Conservation (phyloP, 768 basidiomycete genomes). For the Mycena polygramma region DNA sequence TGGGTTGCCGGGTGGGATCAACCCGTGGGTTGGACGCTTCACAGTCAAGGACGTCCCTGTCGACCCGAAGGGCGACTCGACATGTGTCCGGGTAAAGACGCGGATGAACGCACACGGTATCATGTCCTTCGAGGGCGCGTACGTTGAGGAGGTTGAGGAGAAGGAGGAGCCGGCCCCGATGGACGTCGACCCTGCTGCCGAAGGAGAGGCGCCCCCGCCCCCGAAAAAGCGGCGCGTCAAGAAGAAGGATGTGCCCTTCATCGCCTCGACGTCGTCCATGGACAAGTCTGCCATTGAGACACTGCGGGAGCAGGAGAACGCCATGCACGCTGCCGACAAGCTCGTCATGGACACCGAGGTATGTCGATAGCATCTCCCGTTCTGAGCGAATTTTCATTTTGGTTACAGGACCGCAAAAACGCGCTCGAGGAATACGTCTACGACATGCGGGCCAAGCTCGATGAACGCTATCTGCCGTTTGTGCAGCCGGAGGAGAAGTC, state of each 20-base stretch:
- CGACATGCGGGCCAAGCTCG: constrained; percentile 93
- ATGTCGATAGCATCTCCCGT: constrained; percentile 39
- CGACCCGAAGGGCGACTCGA: constrained; percentile 76
- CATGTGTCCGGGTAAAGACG: constrained; percentile 92
- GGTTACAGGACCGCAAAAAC: constrained; percentile 91
- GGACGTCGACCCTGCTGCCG: constrained; percentile 68
- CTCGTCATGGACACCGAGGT: constrained; percentile 98
- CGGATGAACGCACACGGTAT: constrained; percentile 89
- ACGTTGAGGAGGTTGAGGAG: constrained; percentile 87
- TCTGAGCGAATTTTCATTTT: constrained; percentile 1
- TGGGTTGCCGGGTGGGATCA: constrained; percentile 80
- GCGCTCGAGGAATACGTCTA: constrained; percentile 99
- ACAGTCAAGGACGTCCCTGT: constrained; percentile 85
- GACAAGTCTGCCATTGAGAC: constrained; percentile 74
- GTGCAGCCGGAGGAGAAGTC: constrained; percentile 84
- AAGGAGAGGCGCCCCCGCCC: constrained; percentile 55
- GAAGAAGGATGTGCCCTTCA: constrained; percentile 87
- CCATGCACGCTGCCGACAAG: constrained; percentile 94
- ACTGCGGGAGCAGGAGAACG: constrained; percentile 84
- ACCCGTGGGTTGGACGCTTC: constrained; percentile 89
- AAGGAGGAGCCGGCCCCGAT: constrained; percentile 78
- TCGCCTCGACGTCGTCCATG: constrained; percentile 73
- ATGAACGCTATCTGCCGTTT: constrained; percentile 85
- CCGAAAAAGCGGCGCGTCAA: constrained; percentile 88
- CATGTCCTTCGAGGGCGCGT: constrained; percentile 87